A percentile compares a stretch with the other conserved stretches of the same genome.
Conservation (phyloP, 495 filamentous ascomycete species). For the Tuber microsphaerosporum region DNA sequence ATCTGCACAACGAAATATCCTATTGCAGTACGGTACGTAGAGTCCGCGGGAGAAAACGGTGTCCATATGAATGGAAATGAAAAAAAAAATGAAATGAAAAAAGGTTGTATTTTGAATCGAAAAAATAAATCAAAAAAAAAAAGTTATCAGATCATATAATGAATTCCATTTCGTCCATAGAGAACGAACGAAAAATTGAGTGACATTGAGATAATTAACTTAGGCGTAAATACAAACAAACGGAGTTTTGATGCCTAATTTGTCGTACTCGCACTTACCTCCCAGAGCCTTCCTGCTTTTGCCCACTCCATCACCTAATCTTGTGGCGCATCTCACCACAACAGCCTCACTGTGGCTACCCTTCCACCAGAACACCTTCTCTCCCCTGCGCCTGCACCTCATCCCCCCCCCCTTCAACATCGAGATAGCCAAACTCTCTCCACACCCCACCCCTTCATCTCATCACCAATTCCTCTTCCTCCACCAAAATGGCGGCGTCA, state of each 20-base stretch:
- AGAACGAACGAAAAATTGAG: not conserved
- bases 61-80: not conserved
- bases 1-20: not conserved
- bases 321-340: not conserved
- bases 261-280: not conserved
- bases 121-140: not conserved
- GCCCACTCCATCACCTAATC: not conserved
- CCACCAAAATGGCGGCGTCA: not conserved
- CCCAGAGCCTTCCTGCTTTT: not conserved
- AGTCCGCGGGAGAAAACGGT: not conserved
- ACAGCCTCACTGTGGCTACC: conserved; percentile 2
- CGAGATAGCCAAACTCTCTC: too few relatives aligned
- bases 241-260: not conserved
- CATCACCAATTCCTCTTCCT: not conserved
- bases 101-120: not conserved
- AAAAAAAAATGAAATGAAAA: not conserved
- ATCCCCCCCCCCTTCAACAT: conserved; percentile 1
- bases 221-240: not conserved
- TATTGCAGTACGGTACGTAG: not conserved
- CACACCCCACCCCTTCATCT: not conserved
- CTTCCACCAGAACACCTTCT: not conserved
- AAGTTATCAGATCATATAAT: not conserved
- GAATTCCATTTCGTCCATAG: not conserved
- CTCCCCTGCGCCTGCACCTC: not conserved
- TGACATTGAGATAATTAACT: not conserved